These are phyloP conservation scores for Dalbergia oliveri DNA, from an alignment of 306 rosid species.

Conservation along the genomic window DNA sequence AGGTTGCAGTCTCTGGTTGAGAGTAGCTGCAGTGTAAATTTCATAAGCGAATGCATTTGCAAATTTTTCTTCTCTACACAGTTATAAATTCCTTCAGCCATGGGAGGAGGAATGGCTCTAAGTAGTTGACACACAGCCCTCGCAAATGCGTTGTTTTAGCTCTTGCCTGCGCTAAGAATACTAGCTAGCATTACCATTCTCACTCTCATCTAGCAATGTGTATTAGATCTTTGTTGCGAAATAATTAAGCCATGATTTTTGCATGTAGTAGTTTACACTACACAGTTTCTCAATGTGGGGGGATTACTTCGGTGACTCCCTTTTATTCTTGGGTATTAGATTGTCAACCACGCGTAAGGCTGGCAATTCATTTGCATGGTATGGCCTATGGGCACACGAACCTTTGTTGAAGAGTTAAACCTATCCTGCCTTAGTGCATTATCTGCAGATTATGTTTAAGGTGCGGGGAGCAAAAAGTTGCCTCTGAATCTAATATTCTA, in stretches of 20 bases:
- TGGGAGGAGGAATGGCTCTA: slow-evolving; percentile 42
- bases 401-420: background rate
- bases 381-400: no score
- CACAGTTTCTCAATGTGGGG: background rate
- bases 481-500: no score
- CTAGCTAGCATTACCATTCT: background rate
- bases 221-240: background rate
- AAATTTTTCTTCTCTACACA: slow-evolving; percentile 45
- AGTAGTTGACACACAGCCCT: slow-evolving; percentile 38
- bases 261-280: background rate
- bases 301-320: background rate
- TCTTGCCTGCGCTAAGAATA: background rate
- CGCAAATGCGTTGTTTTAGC: background rate
- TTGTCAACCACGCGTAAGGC: background rate
- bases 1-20: slow-evolving; percentile 73
- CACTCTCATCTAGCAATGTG: background rate
- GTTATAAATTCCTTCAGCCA: slow-evolving; percentile 49
- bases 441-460: background rate
- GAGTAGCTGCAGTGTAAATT: slow-evolving; percentile 82
- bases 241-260: slow-evolving; percentile 1
- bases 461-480: background rate
- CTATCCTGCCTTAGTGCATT: no score
- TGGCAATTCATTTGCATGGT: background rate
- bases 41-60: slow-evolving; percentile 71
- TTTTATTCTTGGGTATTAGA: background rate